phyloP scores from a whole-genome alignment of 768 basidiomycete species.

The Boletus rubescentipes region DNA sequence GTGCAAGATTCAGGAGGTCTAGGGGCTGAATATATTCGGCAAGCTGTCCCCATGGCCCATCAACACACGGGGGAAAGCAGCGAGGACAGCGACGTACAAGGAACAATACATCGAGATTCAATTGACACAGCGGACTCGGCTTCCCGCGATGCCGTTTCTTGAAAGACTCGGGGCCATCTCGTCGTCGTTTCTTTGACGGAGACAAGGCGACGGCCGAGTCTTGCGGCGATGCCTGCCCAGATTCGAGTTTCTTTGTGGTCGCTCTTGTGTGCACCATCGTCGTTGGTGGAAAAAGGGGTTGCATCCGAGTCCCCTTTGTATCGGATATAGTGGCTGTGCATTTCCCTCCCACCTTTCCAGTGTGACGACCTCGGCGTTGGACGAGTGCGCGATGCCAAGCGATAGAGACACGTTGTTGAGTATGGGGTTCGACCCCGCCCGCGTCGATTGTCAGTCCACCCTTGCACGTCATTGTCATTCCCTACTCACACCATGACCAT shows the following conservation, averaged over 20 bases:
- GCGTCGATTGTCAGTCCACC: slow-evolving; percentile 75
- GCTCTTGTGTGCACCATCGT: slow-evolving; percentile 2
- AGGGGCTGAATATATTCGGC: not conserved
- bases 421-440: slow-evolving; percentile 85
- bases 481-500: not conserved
- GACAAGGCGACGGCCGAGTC: not conserved
- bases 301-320: no score
- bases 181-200: not conserved
- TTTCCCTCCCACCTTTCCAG: no score
- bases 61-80: not conserved
- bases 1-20: slow-evolving; percentile 1
- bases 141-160: not conserved
- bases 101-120: not conserved
- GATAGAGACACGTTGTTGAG: slow-evolving; percentile 74
- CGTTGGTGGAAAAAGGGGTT: not conserved
- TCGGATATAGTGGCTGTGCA: not conserved
- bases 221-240: not conserved
- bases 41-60: not conserved
- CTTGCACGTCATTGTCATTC: not conserved
- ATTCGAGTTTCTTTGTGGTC: not conserved
- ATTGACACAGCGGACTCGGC: not conserved
- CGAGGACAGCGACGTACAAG: not conserved
- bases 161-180: not conserved
- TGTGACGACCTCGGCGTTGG: no score
- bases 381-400: slow-evolving; percentile 37